phyloP scores from a whole-genome alignment of 2,329 filamentous ascomycete genomes.

The Juglanconis oblonga region DNA sequence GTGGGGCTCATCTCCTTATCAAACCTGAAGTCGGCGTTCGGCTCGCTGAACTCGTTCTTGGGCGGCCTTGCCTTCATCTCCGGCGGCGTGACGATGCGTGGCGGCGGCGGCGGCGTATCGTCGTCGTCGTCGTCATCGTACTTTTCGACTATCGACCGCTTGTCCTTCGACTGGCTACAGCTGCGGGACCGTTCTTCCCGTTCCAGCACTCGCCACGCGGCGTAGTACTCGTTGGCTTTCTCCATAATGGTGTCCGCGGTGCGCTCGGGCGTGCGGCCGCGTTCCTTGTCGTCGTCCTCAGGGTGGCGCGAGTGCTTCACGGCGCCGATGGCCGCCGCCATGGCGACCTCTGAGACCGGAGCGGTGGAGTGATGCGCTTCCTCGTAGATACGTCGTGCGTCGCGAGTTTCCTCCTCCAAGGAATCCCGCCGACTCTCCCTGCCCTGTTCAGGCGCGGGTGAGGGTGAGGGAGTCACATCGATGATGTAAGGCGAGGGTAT shows the following conservation, averaged over 20 bases:
- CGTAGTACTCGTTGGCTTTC: slow-evolving; percentile 57
- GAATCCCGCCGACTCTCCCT: slow-evolving; percentile 49
- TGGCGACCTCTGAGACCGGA: slow-evolving; percentile 44
- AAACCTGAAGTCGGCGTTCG: slow-evolving; percentile 62
- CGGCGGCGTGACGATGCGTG: slow-evolving; percentile 54
- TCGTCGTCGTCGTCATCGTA: slow-evolving; percentile 41
- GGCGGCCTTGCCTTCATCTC: slow-evolving; percentile 42
- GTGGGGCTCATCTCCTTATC: slow-evolving; percentile 56
- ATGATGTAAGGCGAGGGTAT: slow-evolving; percentile 15
- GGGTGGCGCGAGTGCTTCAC: slow-evolving; percentile 34
- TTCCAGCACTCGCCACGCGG: slow-evolving; percentile 52
- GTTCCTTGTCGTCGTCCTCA: slow-evolving; percentile 28
- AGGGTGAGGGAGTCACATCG: slow-evolving; percentile 16
- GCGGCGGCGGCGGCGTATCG: slow-evolving; percentile 22
- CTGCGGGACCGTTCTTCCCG: slow-evolving; percentile 54
- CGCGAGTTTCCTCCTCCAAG: slow-evolving; percentile 44
- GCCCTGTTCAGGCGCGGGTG: slow-evolving; percentile 21
- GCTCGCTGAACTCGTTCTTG: slow-evolving; percentile 51
- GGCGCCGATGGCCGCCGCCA: slow-evolving; percentile 44
- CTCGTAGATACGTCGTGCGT: slow-evolving; percentile 43
- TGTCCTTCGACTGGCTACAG: slow-evolving; percentile 43
- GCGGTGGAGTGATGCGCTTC: slow-evolving; percentile 46
- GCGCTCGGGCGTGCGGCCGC: slow-evolving; percentile 26
- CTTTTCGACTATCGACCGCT: slow-evolving; percentile 54
- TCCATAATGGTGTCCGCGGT: slow-evolving; percentile 48